A percentile compares a stretch with the other conserved stretches of the same genome.
These are phyloP conservation scores for Peronospora belbahrii DNA, from an alignment of 352 stramenopile genomes.

Conservation along the genomic window DNA sequence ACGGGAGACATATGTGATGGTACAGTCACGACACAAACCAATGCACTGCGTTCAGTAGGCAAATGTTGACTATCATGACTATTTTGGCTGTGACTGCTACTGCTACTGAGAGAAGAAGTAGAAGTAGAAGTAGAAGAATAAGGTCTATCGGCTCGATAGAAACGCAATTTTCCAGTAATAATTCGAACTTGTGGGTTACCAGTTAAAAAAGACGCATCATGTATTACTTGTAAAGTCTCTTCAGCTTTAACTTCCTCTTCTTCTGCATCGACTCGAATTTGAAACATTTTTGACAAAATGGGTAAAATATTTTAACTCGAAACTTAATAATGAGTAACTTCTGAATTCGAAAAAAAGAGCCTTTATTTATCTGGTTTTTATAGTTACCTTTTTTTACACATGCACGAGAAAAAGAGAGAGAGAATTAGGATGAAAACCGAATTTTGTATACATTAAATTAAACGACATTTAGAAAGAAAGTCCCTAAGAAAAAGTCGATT, in stretches of 20 bases:
- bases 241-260: conserved; percentile 36
- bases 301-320: not conserved
- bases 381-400: too few relatives aligned
- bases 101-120: not conserved
- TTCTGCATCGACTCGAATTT: conserved; percentile 69
- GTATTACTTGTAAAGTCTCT: conserved; percentile 20
- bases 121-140: conserved; percentile 21
- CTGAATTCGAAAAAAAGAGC: too few relatives aligned
- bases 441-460: too few relatives aligned
- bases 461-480: too few relatives aligned
- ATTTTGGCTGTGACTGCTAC: too few relatives aligned
- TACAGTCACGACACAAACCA: conserved; percentile 79
- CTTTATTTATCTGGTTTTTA: too few relatives aligned
- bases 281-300: conserved; percentile 53
- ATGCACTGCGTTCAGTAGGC: conserved; percentile 57
- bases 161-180: conserved; percentile 69
- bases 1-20: conserved; percentile 80
- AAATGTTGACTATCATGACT: too few relatives aligned
- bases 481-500: too few relatives aligned
- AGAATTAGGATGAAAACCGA: too few relatives aligned
- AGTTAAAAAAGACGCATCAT: conserved; percentile 51
- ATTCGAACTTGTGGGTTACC: conserved; percentile 75
- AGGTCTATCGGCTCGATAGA: conserved; percentile 66
- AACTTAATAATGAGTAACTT: too few relatives aligned
- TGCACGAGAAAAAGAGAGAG: too few relatives aligned